Conservation (phyloP, 495 filamentous ascomycete species). For the Pseudevernia furfuracea region DNA sequence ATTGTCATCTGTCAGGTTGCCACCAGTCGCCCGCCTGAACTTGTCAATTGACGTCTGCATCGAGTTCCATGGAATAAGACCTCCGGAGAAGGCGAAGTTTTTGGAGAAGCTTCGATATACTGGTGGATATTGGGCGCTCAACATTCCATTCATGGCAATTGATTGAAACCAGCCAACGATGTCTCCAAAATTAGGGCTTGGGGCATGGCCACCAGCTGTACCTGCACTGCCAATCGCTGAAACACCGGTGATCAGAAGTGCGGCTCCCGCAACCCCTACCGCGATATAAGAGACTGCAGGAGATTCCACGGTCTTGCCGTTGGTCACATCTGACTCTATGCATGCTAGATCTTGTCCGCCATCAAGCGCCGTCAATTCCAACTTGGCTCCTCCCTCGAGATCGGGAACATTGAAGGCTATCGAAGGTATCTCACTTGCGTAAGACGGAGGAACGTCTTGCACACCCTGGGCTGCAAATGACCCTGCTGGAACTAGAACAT, state of each 20-base stretch:
- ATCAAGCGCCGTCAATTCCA: slow-evolving; percentile 61
- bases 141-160: slow-evolving; percentile 91
- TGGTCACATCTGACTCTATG: slow-evolving; percentile 70
- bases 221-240: slow-evolving; percentile 61
- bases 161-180: slow-evolving; percentile 88
- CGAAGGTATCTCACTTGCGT: slow-evolving; percentile 67
- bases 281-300: slow-evolving; percentile 78
- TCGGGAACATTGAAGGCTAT: slow-evolving; percentile 92
- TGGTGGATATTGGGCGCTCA: slow-evolving; percentile 77
- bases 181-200: slow-evolving; percentile 79
- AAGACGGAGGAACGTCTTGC: slow-evolving; percentile 60
- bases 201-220: slow-evolving; percentile 53
- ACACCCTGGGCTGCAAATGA: slow-evolving; percentile 63
- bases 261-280: slow-evolving; percentile 78
- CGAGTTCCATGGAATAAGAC: slow-evolving; percentile 69
- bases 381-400: slow-evolving; percentile 75
- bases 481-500: slow-evolving; percentile 57
- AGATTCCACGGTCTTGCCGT: slow-evolving; percentile 72
- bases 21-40: slow-evolving; percentile 73
- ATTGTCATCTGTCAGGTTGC: slow-evolving; percentile 73
- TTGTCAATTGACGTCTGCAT: slow-evolving; percentile 80
- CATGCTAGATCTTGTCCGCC: slow-evolving; percentile 64
- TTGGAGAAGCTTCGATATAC: slow-evolving; percentile 81
- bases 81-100: slow-evolving; percentile 91
- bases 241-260: slow-evolving; percentile 64